Percentiles rank a stretch among this genome's conserved stretches.
These are phyloP conservation scores for Biscogniauxia marginata DNA, from an alignment of 2,329 filamentous ascomycete genomes.

Conservation along the genomic window DNA sequence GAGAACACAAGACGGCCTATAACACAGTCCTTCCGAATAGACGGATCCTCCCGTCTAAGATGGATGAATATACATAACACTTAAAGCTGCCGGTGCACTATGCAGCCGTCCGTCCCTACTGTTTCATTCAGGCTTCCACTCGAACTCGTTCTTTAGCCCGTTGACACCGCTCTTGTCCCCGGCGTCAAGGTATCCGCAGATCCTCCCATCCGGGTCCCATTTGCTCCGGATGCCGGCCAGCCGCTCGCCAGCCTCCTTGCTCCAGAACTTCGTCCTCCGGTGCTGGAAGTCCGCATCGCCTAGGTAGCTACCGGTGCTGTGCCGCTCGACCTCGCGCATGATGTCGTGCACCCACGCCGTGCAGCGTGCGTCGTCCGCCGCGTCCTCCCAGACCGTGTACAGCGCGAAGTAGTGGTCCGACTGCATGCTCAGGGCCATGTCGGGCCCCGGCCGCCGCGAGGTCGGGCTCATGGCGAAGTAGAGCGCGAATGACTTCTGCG, in stretches of 20 bases:
- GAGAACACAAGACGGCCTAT: not conserved
- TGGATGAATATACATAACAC: not conserved
- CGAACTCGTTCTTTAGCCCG: constrained; percentile 42
- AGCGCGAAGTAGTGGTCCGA: constrained; percentile 56
- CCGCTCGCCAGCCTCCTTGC: constrained; percentile 37
- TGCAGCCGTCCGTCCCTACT: too few relatives aligned
- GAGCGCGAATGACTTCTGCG: constrained; percentile 43
- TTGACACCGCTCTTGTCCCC: constrained; percentile 41
- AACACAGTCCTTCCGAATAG: not conserved
- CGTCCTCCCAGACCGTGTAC: constrained; percentile 50
- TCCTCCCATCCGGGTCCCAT: constrained; percentile 43
- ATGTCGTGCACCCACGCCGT: constrained; percentile 43
- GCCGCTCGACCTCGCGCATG: constrained; percentile 39
- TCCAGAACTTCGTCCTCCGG: constrained; percentile 48
- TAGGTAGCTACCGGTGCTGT: constrained; percentile 50
- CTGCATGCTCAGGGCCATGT: constrained; percentile 56
- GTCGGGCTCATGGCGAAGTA: constrained; percentile 53
- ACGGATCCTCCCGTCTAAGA: not conserved
- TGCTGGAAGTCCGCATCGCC: constrained; percentile 54
- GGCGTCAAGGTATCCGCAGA: constrained; percentile 45
- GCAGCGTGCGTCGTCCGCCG: constrained; percentile 43
- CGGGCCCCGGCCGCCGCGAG: constrained; percentile 40
- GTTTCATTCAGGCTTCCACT: too few relatives aligned
- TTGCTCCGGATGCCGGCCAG: constrained; percentile 43
- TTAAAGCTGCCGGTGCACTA: not conserved